Evolutionary conservation across 331 rosid species (phyloP).

Genomic region (Cydonia oblonga): DNA sequence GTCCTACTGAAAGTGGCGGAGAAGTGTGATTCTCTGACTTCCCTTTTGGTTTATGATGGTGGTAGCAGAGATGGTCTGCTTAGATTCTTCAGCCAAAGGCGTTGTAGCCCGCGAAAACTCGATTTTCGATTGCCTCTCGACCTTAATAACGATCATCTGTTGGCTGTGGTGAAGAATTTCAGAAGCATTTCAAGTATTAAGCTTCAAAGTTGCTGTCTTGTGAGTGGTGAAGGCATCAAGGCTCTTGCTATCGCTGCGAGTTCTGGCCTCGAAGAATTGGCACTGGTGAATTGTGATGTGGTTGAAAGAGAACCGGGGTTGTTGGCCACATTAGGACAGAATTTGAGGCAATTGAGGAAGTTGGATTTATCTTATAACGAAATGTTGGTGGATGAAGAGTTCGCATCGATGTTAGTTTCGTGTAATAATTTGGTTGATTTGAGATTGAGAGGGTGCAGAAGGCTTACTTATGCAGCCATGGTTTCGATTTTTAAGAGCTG

Average conservation of each 20-base stretch:
- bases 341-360: constrained; percentile 47
- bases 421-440: constrained; percentile 44
- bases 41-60: constrained; percentile 74
- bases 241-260: constrained; percentile 37
- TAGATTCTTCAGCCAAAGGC: constrained; percentile 33
- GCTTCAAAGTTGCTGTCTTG: constrained; percentile 77
- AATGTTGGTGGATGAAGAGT: constrained; percentile 59
- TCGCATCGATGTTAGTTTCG: constrained; percentile 53
- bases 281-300: constrained; percentile 70
- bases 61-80: constrained; percentile 65
- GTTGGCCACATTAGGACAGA: constrained; percentile 73
- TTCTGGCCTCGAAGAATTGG: constrained; percentile 57
- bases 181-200: constrained; percentile 36
- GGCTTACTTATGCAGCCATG: constrained; percentile 35
- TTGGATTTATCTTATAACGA: constrained; percentile 74
- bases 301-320: constrained; percentile 76
- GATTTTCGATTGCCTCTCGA: constrained; percentile 84
- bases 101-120: constrained; percentile 30
- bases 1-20: constrained; percentile 47
- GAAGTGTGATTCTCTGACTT: constrained; percentile 36
- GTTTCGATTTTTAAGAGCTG: constrained; percentile 44
- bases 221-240: constrained; percentile 67
- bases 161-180: constrained; percentile 36
- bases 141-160: constrained; percentile 56
- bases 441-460: constrained; percentile 62